phyloP scores from a whole-genome alignment of 129 eudicot species.

The Smallanthus sonchifolius region DNA sequence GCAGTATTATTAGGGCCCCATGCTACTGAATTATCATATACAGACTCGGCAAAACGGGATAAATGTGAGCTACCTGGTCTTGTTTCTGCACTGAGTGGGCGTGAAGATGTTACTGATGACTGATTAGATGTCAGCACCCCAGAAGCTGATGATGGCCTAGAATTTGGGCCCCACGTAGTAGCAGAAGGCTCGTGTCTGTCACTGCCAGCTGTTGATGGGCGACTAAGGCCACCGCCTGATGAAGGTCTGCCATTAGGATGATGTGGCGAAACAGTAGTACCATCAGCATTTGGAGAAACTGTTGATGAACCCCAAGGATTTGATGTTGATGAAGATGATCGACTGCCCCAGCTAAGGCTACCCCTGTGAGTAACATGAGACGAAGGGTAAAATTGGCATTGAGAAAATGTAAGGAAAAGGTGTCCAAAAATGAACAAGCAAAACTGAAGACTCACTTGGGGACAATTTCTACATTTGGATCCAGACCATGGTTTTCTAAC shows the following conservation, averaged over 20 bases:
- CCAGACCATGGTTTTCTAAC: constrained; percentile 97
- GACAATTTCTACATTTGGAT: constrained; percentile 91
- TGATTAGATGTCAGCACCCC: constrained; percentile 56
- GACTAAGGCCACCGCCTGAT: constrained; percentile 90
- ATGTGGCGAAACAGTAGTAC: constrained; percentile 59
- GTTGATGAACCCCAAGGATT: constrained; percentile 87
- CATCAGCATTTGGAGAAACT: constrained; percentile 69
- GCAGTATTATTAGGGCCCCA: constrained; percentile 57
- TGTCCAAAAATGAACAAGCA: neutral
- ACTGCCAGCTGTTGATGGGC: constrained; percentile 96
- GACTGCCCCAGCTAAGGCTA: constrained; percentile 87
- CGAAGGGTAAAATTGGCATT: neutral
- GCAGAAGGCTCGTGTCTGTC: constrained; percentile 62
- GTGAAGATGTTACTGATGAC: constrained; percentile 55
- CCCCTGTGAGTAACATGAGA: constrained; percentile 52
- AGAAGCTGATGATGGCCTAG: constrained; percentile 94
- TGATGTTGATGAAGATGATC: constrained; percentile 75
- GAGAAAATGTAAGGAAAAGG: neutral
- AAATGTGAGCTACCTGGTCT: constrained; percentile 94
- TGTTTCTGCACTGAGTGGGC: constrained; percentile 95
- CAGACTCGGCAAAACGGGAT: constrained; percentile 95
- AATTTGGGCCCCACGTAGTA: constrained; percentile 81
- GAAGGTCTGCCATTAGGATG: constrained; percentile 61
- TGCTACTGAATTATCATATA: constrained; percentile 47
- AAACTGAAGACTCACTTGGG: constrained; percentile 91